Base-by-base conservation (phyloP, 768 basidiomycete species). In the Russula vinacea region DNA sequence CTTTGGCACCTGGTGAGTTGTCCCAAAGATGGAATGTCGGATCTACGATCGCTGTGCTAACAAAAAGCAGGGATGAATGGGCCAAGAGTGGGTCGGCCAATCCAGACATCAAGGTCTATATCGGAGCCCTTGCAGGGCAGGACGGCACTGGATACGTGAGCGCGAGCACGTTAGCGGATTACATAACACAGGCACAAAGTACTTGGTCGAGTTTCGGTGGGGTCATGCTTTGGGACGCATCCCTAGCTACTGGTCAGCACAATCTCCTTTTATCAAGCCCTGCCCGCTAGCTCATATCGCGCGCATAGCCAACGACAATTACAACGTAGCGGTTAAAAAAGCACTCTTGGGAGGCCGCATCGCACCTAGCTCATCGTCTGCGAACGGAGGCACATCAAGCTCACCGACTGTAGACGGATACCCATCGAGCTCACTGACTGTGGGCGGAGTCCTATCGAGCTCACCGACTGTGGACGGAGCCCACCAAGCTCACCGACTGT, bases 181-280 rank as follows among this genome's bases (percentile, higher is more conserved):
- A 77, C 57, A 73, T 76, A 24, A 71, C 67, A 52, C 59, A 68
- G 29, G 78, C n/a, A n/a, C n/a, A n/a, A n/a, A n/a, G n/a, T n/a
- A n/a, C 71, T n/a, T 81, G 76, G 65, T 74, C 79, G n/a, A 47
- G n/a, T 47, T 45, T 47, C n/a, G 45, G 45, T 47, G 45, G n/a
- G n/a, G 53, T 59, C 44, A 79, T 79, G 81, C 68, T 80, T 52
- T 82, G 79, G 79, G 80, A 79, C 59, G 77, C 77, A 29, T 80
- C 80, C n/a, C 73, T 79, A 61, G 81, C 79, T 5, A 76, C 77
- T 42, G 72, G 80, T 81, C 57, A 52, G 70, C 68, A 42, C 24
- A 29, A 13, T 47, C 9, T 29, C 24, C 0, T 42, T 40, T 26
- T 40, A 55, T 55, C 54, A 22, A 37, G 17, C 22, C 14, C 16